Base-by-base conservation (phyloP, 768 basidiomycete genomes). In the Leucocoprinus birnbaumii region DNA sequence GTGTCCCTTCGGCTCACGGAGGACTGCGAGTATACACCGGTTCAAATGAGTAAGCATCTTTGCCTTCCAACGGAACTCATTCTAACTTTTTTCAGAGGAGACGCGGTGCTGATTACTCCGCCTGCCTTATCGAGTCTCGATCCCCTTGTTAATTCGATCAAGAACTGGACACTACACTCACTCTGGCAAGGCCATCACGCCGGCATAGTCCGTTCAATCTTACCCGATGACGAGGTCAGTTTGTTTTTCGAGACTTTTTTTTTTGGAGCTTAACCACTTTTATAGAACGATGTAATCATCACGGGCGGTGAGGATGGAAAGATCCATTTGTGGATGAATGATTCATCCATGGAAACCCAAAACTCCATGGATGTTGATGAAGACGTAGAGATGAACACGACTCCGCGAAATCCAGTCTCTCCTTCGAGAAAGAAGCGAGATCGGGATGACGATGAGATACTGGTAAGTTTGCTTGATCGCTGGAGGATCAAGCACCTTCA, bases 1-100 rank as follows among this genome's bases (percentile, higher is more conserved):
- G 80, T 41, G 75, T 79, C 61, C 61, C 67, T 56, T 62, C 63
- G 38, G 58, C 63, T 27, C 68, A 68, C 10, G 60, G 59, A 19
- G 54, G 59, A 9, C 68, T 87, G 8, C 75, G 75, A 26, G 66
- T 89, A 3, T 87, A 89, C 51, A 78, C 82, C 3, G 89, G 89
- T 0, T 89, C 89, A 1, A 89, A 91, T 51, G 85, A 89, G 89
- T 86, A 63, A 27, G 78, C 72, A 45, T 31, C 19, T 44, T 16
- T 31, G 18, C 13, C 31, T 49, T 6, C 27, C 10, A 45, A 6
- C 43, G 27, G 26, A 9, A n/a, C 41, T 31, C 16, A 38, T 13
- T 38, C 24, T 42, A 37, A 34, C 42, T 50, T 22, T 21, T 19
- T 53, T 10, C 26, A 86, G 85, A 63, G 85, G 85, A 31, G 84